phyloP scores from a whole-genome alignment of 495 filamentous ascomycete genomes.

The Penicillium maclennaniae region DNA sequence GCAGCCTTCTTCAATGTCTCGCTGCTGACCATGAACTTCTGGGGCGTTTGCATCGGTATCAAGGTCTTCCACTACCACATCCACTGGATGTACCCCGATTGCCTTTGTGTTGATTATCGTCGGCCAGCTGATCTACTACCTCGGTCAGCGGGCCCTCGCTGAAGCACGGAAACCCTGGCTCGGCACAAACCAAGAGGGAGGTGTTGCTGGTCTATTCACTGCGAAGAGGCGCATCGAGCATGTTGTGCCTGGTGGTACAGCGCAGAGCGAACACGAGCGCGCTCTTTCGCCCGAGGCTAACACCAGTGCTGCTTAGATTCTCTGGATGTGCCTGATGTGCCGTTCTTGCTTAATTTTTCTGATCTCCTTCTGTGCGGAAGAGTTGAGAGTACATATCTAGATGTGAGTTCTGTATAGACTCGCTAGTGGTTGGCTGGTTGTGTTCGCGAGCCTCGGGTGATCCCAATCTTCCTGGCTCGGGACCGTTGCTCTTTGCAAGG shows the following conservation, averaged over 20 bases:
- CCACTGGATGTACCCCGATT: slow-evolving; percentile 88
- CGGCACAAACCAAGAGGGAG: slow-evolving; percentile 75
- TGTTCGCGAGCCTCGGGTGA: not conserved
- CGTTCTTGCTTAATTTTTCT: not conserved
- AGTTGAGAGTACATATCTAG: not conserved
- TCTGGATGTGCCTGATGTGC: not conserved
- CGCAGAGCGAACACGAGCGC: slow-evolving; percentile 5
- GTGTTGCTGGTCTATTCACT: slow-evolving; percentile 79
- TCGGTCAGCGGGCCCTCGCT: slow-evolving; percentile 69
- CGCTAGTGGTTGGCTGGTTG: not conserved
- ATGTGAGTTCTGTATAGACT: not conserved
- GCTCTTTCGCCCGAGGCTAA: slow-evolving; percentile 6
- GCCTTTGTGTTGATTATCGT: slow-evolving; percentile 89
- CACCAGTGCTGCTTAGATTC: slow-evolving; percentile 10
- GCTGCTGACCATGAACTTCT: slow-evolving; percentile 92
- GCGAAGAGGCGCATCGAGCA: slow-evolving; percentile 72
- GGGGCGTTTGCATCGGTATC: slow-evolving; percentile 89
- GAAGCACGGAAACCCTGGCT: slow-evolving; percentile 95
- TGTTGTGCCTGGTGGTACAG: slow-evolving; percentile 8
- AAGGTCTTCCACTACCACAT: slow-evolving; percentile 76
- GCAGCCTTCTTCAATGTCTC: slow-evolving; percentile 98
- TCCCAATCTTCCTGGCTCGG: not conserved
- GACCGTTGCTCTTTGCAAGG: not conserved
- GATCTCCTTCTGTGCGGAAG: not conserved
- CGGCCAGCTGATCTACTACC: slow-evolving; percentile 78